Conservation (phyloP, 495 filamentous ascomycete genomes). For the Neurospora hispaniola region DNA sequence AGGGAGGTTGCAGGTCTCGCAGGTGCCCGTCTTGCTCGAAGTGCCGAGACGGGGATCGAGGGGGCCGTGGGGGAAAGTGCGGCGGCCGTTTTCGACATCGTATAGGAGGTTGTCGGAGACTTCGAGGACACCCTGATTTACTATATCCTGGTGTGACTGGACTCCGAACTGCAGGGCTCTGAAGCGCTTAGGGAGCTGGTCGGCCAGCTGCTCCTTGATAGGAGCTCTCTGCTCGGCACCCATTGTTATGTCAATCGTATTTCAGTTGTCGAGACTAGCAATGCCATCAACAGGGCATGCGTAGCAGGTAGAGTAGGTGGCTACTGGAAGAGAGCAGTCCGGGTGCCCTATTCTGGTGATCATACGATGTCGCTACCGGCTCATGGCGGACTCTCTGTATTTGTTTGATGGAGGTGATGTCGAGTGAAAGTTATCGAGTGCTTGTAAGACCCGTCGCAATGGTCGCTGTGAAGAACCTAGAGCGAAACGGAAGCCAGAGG, state of each 20-base stretch:
- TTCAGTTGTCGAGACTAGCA: background rate
- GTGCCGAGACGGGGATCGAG: conserved; percentile 82
- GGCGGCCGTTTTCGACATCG: conserved; percentile 65
- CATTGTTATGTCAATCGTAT: conserved; percentile 1
- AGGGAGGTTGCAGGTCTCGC: conserved; percentile 69
- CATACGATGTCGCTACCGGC: conserved; percentile 3
- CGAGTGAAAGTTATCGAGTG: background rate
- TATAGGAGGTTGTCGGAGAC: conserved; percentile 85
- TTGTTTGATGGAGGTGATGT: background rate
- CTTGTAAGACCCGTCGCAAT: background rate
- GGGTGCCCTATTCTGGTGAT: conserved; percentile 9
- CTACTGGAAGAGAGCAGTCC: background rate
- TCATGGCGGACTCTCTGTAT: conserved; percentile 3
- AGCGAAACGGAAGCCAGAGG: background rate
- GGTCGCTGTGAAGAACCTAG: background rate
- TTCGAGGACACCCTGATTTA: conserved; percentile 85
- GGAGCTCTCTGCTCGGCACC: conserved; percentile 13
- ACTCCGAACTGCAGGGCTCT: conserved; percentile 90
- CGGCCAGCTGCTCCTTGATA: conserved; percentile 81
- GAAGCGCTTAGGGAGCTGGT: conserved; percentile 79
- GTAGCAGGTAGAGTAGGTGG: background rate
- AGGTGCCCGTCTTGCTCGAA: conserved; percentile 61
- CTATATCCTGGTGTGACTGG: conserved; percentile 84
- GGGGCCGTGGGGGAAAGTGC: conserved; percentile 66
- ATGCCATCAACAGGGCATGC: background rate